A percentile compares a stretch with the other conserved stretches of the same genome.
phyloP scores from a whole-genome alignment of 768 basidiomycete genomes.

The Neoboletus subvelutipes region DNA sequence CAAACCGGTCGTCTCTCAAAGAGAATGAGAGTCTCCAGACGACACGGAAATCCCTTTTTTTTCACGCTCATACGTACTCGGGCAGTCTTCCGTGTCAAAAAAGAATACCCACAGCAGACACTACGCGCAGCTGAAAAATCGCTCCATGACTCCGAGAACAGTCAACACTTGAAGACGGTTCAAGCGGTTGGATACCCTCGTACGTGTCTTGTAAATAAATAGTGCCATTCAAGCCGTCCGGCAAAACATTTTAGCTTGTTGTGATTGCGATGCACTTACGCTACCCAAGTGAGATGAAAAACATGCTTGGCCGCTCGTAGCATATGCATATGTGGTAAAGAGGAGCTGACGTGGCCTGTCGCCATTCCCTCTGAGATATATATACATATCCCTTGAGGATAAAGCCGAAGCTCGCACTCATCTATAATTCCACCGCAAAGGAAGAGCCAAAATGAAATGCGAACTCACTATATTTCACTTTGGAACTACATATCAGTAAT shows the following conservation, averaged over 20 bases:
- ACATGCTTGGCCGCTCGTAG: neutral
- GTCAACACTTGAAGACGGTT: neutral
- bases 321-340: neutral
- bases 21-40: neutral
- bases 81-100: neutral
- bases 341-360: neutral
- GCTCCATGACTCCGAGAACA: neutral
- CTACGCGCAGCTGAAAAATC: neutral
- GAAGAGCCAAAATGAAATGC: neutral
- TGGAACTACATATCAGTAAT: neutral
- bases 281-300: neutral
- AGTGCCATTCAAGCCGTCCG: neutral
- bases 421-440: no score
- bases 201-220: neutral
- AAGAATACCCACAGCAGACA: neutral
- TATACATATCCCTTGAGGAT: neutral
- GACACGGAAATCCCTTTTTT: neutral
- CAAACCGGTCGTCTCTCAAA: conserved; percentile 2
- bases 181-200: neutral
- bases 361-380: neutral
- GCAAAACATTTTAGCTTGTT: neutral
- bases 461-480: neutral
- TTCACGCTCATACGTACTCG: neutral
- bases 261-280: neutral
- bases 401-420: neutral